phyloP scores from a whole-genome alignment of 75 land plant genomes.

The Ceratopteris richardii region DNA sequence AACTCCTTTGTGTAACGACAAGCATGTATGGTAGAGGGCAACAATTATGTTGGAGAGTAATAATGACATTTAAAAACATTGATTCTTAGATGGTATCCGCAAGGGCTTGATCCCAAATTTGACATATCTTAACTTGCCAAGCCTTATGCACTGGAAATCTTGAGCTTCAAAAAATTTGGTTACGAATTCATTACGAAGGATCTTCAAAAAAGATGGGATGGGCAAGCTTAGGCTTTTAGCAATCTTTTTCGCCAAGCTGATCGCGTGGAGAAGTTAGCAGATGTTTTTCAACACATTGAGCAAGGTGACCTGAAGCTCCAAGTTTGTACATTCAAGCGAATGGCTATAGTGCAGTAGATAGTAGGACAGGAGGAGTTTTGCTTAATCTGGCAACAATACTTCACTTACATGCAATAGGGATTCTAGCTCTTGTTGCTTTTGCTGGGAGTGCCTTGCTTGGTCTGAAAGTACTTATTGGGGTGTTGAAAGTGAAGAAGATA shows the following conservation, averaged over 20 bases:
- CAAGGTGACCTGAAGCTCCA: constrained; percentile 98
- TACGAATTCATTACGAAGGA: constrained; percentile 87
- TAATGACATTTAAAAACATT: no score
- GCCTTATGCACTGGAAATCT: constrained; percentile 93
- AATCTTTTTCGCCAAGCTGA: constrained; percentile 96
- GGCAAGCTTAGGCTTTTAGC: constrained; percentile 75
- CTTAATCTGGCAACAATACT: constrained; percentile 88
- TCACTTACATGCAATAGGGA: constrained; percentile 54
- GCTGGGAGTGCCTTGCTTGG: constrained; percentile 66
- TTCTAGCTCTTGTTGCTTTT: constrained; percentile 73
- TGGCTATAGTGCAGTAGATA: constrained; percentile 80
- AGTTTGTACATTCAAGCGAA: constrained; percentile 90
- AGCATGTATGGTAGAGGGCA: no score
- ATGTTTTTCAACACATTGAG: constrained; percentile 76
- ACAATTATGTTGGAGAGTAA: no score
- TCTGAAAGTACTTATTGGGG: constrained; percentile 68
- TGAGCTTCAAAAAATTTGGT: constrained; percentile 92
- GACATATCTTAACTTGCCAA: constrained; percentile 98
- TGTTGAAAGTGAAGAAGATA: constrained; percentile 71
- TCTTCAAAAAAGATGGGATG: constrained; percentile 81
- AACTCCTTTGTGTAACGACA: no score
- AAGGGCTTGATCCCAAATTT: constrained; percentile 98
- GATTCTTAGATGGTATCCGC: constrained; percentile 96
- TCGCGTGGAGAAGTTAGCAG: constrained; percentile 86
- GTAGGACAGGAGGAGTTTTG: constrained; percentile 81